Evolutionary conservation across 345 rosid genomes (phyloP), one percentile per base, ranked within the genome.

Genomic region (Turnera subulata): DNA sequence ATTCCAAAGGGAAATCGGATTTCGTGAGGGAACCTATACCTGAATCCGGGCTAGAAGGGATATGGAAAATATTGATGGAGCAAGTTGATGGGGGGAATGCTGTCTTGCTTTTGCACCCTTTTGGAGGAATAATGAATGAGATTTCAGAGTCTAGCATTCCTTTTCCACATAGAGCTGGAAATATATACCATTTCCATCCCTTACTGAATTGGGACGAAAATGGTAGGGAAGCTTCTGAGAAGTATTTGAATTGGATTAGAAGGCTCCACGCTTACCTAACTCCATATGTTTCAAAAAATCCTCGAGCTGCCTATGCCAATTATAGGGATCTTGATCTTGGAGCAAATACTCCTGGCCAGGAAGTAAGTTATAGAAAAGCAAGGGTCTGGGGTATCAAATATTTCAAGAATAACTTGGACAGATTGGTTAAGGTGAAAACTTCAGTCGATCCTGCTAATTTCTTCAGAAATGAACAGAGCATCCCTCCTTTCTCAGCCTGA

Each of bases 301-400:
- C 90, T 0, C 80, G 96, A 29, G 72, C 60, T 10, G 81, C 93
- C 15, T 88, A 66, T 44, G 46, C 85, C 16, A 78, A 72, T 50
- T 85, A 83, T 25, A 83, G 91, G 39, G 94, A 88, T 70, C 66
- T 86, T 47, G 88, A 88, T 35, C 59, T 85, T 1, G 93, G 96
- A 21, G 53, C 46, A 37, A 76, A 78, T 38, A 65, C 52, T 6
- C 24, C 18, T 0, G 73, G 72, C 0, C n/a, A n/a, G n/a, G 47
- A 35, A 2, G 70, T 73, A 55, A 74, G 78, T 59, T 85, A 67
- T 25, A 63, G 32, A 29, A 65, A 82, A 23, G 89, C 81, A n/a
- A 70, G 62, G 42, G 48, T 62, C 49, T 82, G 81, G 20, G 91
- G 89, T 0, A 19, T 6, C 5, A 80, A 80, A 54, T 82, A 77